Percentiles rank a stretch among this genome's conserved stretches.
These are phyloP conservation scores for Orbilia blumenaviensis DNA, from an alignment of 2,329 filamentous ascomycete species.

Conservation along the genomic window DNA sequence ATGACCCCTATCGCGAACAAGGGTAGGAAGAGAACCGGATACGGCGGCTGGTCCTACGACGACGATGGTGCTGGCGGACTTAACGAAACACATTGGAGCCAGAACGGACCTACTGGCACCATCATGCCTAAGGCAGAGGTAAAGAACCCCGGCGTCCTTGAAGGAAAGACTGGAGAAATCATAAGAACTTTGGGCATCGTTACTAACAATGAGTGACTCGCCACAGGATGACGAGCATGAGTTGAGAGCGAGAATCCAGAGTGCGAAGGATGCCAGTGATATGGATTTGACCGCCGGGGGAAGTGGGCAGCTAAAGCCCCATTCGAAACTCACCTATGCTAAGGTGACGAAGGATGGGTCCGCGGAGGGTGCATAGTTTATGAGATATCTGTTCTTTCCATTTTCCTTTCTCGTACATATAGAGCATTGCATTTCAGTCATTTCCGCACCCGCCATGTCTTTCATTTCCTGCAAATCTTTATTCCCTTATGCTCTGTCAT, in stretches of 20 bases:
- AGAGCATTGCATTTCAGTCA: background rate
- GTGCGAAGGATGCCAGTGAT: slow-evolving; percentile 20
- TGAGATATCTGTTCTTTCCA: background rate
- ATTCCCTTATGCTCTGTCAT: background rate
- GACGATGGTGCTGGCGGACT: slow-evolving; percentile 2
- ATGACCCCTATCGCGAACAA: background rate
- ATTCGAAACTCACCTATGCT: background rate
- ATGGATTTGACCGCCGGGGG: slow-evolving; percentile 14
- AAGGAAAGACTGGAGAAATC: slow-evolving; percentile 23
- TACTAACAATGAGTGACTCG: slow-evolving; percentile 11
- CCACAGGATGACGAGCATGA: slow-evolving; percentile 20
- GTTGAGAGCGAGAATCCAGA: slow-evolving; percentile 14
- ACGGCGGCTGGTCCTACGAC: slow-evolving; percentile 38
- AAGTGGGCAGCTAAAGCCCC: slow-evolving; percentile 9
- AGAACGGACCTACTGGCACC: background rate
- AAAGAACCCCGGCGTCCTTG: slow-evolving; percentile 28
- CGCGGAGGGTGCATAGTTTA: background rate
- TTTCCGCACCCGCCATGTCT: background rate
- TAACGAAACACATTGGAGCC: slow-evolving; percentile 19
- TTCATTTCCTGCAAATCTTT: background rate
- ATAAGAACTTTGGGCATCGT: slow-evolving; percentile 27
- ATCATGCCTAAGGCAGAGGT: slow-evolving; percentile 30
- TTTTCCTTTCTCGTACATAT: background rate
- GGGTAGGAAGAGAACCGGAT: slow-evolving; percentile 15
- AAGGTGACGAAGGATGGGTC: slow-evolving; percentile 14